These are phyloP conservation scores for Suillus luteus DNA, from an alignment of 768 basidiomycete species.

Conservation along the genomic window DNA sequence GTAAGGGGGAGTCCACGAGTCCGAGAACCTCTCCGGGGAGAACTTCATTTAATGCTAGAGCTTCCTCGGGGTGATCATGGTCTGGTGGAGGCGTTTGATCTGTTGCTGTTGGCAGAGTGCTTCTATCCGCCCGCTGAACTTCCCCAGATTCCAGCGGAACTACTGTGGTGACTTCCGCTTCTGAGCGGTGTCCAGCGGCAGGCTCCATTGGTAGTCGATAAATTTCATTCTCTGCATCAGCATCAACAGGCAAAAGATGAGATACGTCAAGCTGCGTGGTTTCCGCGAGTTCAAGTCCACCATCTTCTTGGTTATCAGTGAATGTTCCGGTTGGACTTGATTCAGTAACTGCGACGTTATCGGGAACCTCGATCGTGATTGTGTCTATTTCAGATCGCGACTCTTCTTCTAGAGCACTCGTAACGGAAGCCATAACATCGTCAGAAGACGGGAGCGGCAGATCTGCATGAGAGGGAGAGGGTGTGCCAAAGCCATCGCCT, in stretches of 20 bases:
- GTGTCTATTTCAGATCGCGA: not conserved
- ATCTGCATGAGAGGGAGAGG: not conserved
- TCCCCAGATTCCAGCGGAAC: not conserved
- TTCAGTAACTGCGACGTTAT: not conserved
- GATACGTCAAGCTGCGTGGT: not conserved
- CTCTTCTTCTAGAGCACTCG: conserved; percentile 5
- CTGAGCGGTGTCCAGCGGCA: not conserved
- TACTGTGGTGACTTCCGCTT: not conserved
- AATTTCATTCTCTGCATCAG: not conserved
- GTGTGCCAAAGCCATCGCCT: conserved; percentile 3
- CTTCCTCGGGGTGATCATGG: not conserved
- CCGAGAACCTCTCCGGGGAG: not conserved
- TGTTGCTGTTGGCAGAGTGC: not conserved
- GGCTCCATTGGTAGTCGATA: not conserved
- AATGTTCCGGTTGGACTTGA: not conserved
- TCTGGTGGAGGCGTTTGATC: not conserved
- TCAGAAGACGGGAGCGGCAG: not conserved
- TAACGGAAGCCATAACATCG: conserved; percentile 7
- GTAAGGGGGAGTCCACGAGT: not conserved
- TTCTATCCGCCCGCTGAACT: not conserved
- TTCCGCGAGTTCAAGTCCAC: not conserved
- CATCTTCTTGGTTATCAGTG: not conserved
- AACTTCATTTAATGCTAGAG: not conserved
- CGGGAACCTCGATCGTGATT: not conserved
- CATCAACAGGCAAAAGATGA: not conserved